These are phyloP conservation scores for Diaporthe ilicicola DNA, from an alignment of 2,329 filamentous ascomycete genomes.

Conservation along the genomic window DNA sequence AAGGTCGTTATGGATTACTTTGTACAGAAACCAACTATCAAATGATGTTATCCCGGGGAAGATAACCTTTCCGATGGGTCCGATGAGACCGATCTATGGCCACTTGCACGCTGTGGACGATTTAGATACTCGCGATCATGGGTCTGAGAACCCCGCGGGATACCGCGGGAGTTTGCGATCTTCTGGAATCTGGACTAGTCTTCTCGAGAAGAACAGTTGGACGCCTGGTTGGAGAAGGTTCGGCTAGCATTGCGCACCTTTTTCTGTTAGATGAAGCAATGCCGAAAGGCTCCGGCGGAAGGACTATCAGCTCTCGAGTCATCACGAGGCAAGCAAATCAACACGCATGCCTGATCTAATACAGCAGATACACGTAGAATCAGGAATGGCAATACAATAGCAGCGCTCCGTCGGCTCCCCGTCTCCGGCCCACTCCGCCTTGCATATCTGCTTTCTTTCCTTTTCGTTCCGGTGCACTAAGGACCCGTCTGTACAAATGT, in stretches of 20 bases:
- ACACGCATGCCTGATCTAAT: background rate
- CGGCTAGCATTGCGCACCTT: slow-evolving; percentile 31
- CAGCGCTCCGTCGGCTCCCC: background rate
- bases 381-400: background rate
- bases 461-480: too few species aligned
- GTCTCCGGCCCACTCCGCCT: background rate
- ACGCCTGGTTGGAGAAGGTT: background rate
- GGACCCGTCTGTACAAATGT: too few species aligned
- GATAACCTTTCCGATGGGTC: slow-evolving; percentile 81
- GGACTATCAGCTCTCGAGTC: background rate
- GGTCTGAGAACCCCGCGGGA: slow-evolving; percentile 92
- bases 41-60: slow-evolving; percentile 82
- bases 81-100: slow-evolving; percentile 89
- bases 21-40: slow-evolving; percentile 91
- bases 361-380: background rate
- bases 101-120: slow-evolving; percentile 85
- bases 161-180: slow-evolving; percentile 85
- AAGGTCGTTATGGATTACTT: slow-evolving; percentile 81
- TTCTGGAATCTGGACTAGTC: slow-evolving; percentile 63
- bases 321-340: background rate
- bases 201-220: background rate
- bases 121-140: slow-evolving; percentile 79
- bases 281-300: background rate
- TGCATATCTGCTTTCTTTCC: background rate
- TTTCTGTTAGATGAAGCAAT: slow-evolving; percentile 14